Evolutionary conservation across 345 rosid genomes (phyloP).

Genomic region (Isatis tinctoria): DNA sequence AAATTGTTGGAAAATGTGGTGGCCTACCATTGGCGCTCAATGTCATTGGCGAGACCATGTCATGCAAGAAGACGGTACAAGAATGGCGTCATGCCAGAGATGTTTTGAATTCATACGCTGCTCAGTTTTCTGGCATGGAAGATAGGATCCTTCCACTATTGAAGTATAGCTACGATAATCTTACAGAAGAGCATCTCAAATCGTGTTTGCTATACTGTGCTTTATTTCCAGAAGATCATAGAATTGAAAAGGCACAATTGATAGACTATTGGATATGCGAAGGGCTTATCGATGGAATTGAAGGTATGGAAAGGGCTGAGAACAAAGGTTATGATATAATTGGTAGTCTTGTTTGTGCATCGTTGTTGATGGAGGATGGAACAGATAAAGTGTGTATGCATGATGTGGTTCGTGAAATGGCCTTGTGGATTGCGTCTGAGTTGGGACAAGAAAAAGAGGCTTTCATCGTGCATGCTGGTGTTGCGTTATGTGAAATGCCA

Average conservation of each 20-base stretch:
- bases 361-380: too few species aligned
- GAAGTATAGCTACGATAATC: constrained; percentile 32
- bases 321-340: too few species aligned
- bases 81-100: constrained; percentile 34
- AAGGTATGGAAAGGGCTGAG: background rate
- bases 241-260: constrained; percentile 9
- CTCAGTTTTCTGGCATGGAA: constrained; percentile 6
- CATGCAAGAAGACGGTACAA: constrained; percentile 2
- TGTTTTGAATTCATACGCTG: constrained; percentile 23
- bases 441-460: background rate
- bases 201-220: constrained; percentile 38
- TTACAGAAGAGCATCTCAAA: background rate
- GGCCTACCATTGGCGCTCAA: too few species aligned
- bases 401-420: constrained; percentile 39
- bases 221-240: constrained; percentile 31
- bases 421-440: constrained; percentile 19
- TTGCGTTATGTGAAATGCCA: background rate
- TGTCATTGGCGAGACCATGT: background rate
- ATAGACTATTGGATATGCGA: constrained; percentile 31
- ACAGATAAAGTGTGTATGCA: too few species aligned
- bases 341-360: too few species aligned
- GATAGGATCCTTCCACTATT: constrained; percentile 24
- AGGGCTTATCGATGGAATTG: constrained; percentile 14
- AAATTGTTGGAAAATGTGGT: too few species aligned
- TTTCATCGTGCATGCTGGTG: background rate